Conservation (phyloP, 805 yeast genomes). For the Barnettozyma wickerhamii region DNA sequence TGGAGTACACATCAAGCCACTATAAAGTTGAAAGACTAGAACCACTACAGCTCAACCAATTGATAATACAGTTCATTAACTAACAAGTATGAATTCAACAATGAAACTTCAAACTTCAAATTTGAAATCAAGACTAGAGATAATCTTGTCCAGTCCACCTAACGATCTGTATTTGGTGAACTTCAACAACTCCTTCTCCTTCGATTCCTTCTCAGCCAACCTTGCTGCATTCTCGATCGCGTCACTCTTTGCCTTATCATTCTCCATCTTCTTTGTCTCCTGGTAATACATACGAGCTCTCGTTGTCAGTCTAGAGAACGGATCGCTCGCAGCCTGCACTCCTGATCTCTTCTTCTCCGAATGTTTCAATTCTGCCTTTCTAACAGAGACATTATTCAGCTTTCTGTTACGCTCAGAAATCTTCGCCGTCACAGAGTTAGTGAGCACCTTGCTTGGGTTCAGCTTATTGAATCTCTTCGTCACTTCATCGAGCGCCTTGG, state of each 20-base stretch:
- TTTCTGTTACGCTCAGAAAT: slow-evolving; percentile 62
- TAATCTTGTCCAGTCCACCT: slow-evolving; percentile 53
- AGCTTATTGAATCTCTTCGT: slow-evolving; percentile 31
- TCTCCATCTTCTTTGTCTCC: slow-evolving; percentile 48
- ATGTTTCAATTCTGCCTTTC: slow-evolving; percentile 72
- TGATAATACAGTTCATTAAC: background rate
- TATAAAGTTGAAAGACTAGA: no score
- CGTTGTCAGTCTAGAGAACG: slow-evolving; percentile 87
- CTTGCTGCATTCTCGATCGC: slow-evolving; percentile 43
- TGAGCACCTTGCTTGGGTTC: slow-evolving; percentile 28
- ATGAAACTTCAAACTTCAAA: slow-evolving; percentile 33
- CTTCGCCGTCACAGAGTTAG: slow-evolving; percentile 25
- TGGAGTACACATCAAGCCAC: no score
- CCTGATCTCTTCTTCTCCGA: slow-evolving; percentile 47
- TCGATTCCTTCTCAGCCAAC: slow-evolving; percentile 37
- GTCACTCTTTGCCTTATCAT: slow-evolving; percentile 53
- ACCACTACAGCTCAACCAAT: no score
- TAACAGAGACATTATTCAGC: slow-evolving; percentile 68
- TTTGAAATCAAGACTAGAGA: slow-evolving; percentile 37
- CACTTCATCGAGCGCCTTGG: slow-evolving; percentile 31
- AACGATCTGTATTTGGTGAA: slow-evolving; percentile 51
- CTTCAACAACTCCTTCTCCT: slow-evolving; percentile 41
- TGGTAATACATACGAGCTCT: slow-evolving; percentile 78
- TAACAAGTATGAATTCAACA: background rate
- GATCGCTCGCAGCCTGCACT: slow-evolving; percentile 51